Base-by-base conservation (phyloP, 768 basidiomycete genomes). In the Naematelia encephala region DNA sequence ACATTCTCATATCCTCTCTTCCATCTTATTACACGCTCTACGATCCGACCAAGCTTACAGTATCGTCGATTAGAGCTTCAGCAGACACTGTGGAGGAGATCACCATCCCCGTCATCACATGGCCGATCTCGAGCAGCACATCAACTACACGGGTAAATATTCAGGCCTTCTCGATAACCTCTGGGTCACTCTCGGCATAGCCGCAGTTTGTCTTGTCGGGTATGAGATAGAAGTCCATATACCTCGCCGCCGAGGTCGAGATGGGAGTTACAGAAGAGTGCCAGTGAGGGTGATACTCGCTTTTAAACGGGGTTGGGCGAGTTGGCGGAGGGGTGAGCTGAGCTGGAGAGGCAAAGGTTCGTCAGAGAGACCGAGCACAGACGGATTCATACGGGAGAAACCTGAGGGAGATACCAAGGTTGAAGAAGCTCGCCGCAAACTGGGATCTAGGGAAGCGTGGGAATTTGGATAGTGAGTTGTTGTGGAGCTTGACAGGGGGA, bases 381-480 rank as follows among this genome's bases (percentile, higher is more conserved):
- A 48, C 2, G 34, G 34, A 8, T 39, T 29, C 28, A 13, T 52
- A 30, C 19, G 25, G 14, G 51, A 52, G 29, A 34, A 42, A 44
- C 28, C 55, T 52, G 21, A 51, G 57, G 25, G 49, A 39, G 29
- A 29, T 23, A 39, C 29, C 1, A 45, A 56, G 47, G 44, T 23
- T 12, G 49, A 45, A 47, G 44, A 59, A 48, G 5, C 34, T 16
- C 34, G 56, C 53, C 12, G 45, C 13, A 23, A 57, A 52, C 49
- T 77, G 2, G 76, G 76, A 0, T 62, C 64, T 12, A 60, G 73
- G 53, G 76, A 77, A 53, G 34, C 50, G 2, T 77, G 76, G 76
- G 74, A 75, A 51, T 77, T 73, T 58, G 69, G 67, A 29, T 75
- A 77, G 75, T 76, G 53, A 61, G 72, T 65, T n/a, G n/a, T 4